A percentile compares a stretch with the other conserved stretches of the same genome.
Evolutionary conservation across 169 alveolate genomes (phyloP).

Genomic region (Plasmodium relictum): DNA sequence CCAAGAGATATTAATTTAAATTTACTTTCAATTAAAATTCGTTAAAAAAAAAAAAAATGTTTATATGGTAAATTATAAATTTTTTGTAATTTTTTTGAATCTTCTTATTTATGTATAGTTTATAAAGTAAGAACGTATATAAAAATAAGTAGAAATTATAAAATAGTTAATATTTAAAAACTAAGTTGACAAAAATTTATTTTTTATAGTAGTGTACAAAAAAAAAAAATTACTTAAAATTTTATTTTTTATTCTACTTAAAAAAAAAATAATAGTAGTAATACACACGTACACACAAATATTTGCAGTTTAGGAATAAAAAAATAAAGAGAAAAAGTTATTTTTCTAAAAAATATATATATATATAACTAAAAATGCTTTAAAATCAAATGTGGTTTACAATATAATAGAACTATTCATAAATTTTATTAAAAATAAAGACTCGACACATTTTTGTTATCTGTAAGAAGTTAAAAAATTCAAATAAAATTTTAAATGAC

Average conservation of each 20-base stretch:
- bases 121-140: too few relatives aligned
- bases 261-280: slow-evolving; percentile 19
- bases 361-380: slow-evolving; percentile 5
- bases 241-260: slow-evolving; percentile 3
- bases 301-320: slow-evolving; percentile 14
- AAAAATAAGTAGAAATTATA: neutral
- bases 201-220: slow-evolving; percentile 10
- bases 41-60: neutral
- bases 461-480: too few relatives aligned
- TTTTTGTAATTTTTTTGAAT: too few relatives aligned
- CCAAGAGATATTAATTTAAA: neutral
- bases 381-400: slow-evolving; percentile 31
- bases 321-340: slow-evolving; percentile 19
- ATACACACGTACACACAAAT: slow-evolving; percentile 46
- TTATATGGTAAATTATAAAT: too few relatives aligned
- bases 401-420: slow-evolving; percentile 9
- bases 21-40: neutral
- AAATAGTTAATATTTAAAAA: slow-evolving; percentile 20
- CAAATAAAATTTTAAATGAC: too few relatives aligned
- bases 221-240: slow-evolving; percentile 4
- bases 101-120: too few relatives aligned
- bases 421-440: slow-evolving; percentile 24
- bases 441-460: slow-evolving; percentile 7
- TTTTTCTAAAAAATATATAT: neutral
- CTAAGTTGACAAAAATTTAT: slow-evolving; percentile 22